These are phyloP conservation scores for Phyllosticta citriasiana DNA, from an alignment of 2,329 filamentous ascomycete species.

Conservation along the genomic window DNA sequence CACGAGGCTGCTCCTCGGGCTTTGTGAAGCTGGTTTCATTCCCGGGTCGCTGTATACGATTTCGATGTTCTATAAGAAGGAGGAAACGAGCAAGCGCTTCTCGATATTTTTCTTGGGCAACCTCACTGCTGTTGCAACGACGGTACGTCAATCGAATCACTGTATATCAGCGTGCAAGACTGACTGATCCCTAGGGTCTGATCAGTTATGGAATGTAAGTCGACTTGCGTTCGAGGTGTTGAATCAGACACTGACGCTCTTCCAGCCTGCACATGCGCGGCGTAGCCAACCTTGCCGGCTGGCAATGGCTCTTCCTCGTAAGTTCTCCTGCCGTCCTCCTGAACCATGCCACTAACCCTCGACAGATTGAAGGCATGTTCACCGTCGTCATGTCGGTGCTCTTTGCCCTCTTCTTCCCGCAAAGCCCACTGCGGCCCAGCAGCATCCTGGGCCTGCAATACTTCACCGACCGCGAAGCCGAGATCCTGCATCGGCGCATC, in stretches of 20 bases:
- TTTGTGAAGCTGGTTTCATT: conserved; percentile 47
- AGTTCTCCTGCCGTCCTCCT: background rate
- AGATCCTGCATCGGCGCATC: conserved; percentile 28
- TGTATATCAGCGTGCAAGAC: background rate
- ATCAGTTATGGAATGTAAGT: conserved; percentile 28
- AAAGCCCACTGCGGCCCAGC: conserved; percentile 35
- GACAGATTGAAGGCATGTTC: conserved; percentile 40
- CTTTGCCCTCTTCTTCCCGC: conserved; percentile 35
- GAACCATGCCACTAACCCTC: background rate
- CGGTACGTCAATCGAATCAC: background rate
- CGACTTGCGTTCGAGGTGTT: background rate
- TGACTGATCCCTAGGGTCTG: conserved; percentile 15
- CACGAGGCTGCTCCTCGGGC: conserved; percentile 43
- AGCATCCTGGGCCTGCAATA: conserved; percentile 30
- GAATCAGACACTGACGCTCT: background rate
- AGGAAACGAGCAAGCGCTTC: conserved; percentile 43
- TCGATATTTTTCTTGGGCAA: conserved; percentile 49
- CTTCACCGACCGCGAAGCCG: conserved; percentile 33
- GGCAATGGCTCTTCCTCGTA: conserved; percentile 45
- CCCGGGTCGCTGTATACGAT: conserved; percentile 43
- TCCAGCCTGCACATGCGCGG: conserved; percentile 43
- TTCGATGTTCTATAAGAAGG: conserved; percentile 46
- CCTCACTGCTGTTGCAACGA: conserved; percentile 39
- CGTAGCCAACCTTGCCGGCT: conserved; percentile 39
- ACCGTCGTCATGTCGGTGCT: conserved; percentile 38